Conservation (phyloP, 2,329 filamentous ascomycete species). For the Orbilia ellipsospora region DNA sequence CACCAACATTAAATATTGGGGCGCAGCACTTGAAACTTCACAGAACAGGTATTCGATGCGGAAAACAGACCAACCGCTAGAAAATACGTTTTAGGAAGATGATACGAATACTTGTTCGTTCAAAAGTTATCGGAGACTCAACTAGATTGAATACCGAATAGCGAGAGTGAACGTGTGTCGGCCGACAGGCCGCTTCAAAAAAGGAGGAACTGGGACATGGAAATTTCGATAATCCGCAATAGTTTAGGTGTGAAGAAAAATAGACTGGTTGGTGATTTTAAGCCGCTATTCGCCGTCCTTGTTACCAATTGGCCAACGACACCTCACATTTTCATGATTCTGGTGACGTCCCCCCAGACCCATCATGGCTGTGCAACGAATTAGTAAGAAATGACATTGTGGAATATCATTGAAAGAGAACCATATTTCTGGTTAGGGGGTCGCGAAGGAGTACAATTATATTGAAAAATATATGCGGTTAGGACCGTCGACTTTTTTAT, state of each 20-base stretch:
- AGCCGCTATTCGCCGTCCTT: too few species aligned
- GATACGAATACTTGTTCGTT: background rate
- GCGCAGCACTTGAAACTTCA: conserved; percentile 9
- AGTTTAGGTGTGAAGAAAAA: too few species aligned
- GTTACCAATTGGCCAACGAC: too few species aligned
- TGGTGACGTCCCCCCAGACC: too few species aligned
- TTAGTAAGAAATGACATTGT: too few species aligned
- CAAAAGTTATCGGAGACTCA: background rate
- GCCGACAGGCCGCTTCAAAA: background rate
- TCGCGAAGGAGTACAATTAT: background rate
- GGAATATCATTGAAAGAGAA: too few species aligned
- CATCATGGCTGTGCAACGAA: too few species aligned
- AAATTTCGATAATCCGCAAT: too few species aligned
- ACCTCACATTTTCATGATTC: too few species aligned
- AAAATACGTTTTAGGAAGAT: background rate
- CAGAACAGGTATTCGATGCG: conserved; percentile 5
- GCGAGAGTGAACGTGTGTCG: background rate
- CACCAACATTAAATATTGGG: conserved; percentile 5
- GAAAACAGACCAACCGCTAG: background rate
- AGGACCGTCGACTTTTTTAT: background rate
- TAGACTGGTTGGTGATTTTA: too few species aligned
- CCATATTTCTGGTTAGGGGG: too few species aligned
- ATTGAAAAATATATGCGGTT: background rate
- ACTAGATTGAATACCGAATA: background rate
- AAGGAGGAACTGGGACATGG: too few species aligned